Evolutionary conservation across 1,139 yeast genomes (phyloP).

Genomic region (Pichia sp.): DNA sequence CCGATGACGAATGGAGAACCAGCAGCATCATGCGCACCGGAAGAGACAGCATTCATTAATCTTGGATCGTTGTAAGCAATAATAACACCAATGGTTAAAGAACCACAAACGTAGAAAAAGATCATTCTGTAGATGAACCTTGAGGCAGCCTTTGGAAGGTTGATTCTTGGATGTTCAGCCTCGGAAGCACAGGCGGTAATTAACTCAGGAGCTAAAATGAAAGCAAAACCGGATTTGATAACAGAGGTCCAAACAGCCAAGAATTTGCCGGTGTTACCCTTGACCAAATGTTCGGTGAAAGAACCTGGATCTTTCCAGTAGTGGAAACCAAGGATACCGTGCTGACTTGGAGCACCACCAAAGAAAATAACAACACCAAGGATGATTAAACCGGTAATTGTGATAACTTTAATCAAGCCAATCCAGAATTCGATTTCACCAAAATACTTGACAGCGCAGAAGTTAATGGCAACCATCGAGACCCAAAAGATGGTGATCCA

Average conservation of each 20-base stretch:
- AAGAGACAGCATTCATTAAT: constrained; percentile 12
- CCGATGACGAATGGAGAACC: constrained; percentile 50
- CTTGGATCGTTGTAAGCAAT: constrained; percentile 16
- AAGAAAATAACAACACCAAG: constrained; percentile 33
- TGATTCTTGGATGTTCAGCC: constrained; percentile 38
- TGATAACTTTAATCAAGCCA: constrained; percentile 37
- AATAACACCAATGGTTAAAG: constrained; percentile 39
- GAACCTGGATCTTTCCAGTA: constrained; percentile 35
- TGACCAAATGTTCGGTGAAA: constrained; percentile 34
- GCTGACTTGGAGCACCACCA: constrained; percentile 37
- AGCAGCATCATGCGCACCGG: constrained; percentile 30
- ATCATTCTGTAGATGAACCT: constrained; percentile 43
- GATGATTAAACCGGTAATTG: constrained; percentile 32
- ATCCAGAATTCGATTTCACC: constrained; percentile 50
- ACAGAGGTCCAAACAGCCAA: constrained; percentile 65
- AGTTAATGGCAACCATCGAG: constrained; percentile 35
- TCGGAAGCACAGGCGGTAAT: constrained; percentile 39
- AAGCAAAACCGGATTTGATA: constrained; percentile 71
- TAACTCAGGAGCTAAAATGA: constrained; percentile 35
- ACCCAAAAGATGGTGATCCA: constrained; percentile 41
- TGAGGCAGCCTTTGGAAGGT: constrained; percentile 40
- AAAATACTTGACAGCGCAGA: constrained; percentile 38
- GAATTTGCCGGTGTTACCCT: constrained; percentile 61
- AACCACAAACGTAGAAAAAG: constrained; percentile 41
- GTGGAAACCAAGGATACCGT: constrained; percentile 33